Base-by-base conservation (phyloP, 2,329 filamentous ascomycete genomes). In the Eutypella sp. region DNA sequence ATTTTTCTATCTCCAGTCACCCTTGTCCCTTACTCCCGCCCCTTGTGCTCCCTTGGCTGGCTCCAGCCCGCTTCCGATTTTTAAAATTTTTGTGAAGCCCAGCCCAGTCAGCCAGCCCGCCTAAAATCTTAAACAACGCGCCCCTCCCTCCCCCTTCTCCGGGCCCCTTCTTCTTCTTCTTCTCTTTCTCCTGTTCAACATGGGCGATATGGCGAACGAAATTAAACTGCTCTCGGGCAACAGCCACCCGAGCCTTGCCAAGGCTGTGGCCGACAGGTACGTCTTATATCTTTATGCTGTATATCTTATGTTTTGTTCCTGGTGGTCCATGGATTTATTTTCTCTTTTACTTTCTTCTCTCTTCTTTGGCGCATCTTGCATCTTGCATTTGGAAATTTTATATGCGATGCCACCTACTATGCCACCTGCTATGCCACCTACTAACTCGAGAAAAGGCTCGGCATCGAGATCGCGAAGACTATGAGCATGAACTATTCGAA, bases 401-500 rank as follows among this genome's bases (percentile, higher is more conserved):
- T n/a, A n/a, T n/a, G n/a, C n/a, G n/a, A n/a, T n/a, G n/a, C n/a
- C n/a, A n/a, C n/a, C n/a, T n/a, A n/a, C n/a, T n/a, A n/a, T n/a
- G n/a, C n/a, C n/a, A n/a, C n/a, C n/a, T n/a, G 54, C 34, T 22
- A 50, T 31, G 33, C 27, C 37, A 38, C 33, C 33, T 40, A 31
- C 40, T 50, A 44, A n/a, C n/a, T n/a, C n/a, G n/a, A n/a, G n/a
- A n/a, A n/a, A 64, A 89, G 85, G 61, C 78, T 89, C 49, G 85
- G 86, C 56, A 87, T 89, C 59, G 82, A 89, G 59, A 77, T 89
- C 57, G 84, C 85, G 52, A 88, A 88, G 72, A 87, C 87, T 40
- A 80, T 89, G 73, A 85, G 85, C 53, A 75, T 92, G 51, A 88
- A 91, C 64, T 90, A 91, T 71, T 91, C 87, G 40, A 92, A 92